Evolutionary conservation across 805 yeast genomes (phyloP).

Genomic region (Wilhelminamyces savonicus): DNA sequence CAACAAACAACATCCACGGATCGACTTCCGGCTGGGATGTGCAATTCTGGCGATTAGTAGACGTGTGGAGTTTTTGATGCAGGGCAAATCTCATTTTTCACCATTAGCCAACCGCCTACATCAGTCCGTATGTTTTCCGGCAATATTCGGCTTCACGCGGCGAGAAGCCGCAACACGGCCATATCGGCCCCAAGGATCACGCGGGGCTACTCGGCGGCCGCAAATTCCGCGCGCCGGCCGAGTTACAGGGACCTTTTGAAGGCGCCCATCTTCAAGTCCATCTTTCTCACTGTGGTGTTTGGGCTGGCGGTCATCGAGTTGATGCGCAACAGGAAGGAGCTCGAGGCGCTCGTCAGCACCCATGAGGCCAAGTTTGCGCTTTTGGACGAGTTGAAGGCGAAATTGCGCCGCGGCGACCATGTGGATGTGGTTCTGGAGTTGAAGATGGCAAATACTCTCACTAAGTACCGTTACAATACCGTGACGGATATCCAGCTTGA

Average conservation of each 20-base stretch:
- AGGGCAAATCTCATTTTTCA: too few relatives aligned
- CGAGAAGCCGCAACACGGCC: too few relatives aligned
- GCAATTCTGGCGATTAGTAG: too few relatives aligned
- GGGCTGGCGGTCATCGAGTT: constrained; percentile 44
- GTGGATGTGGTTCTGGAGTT: constrained; percentile 40
- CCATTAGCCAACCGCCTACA: too few relatives aligned
- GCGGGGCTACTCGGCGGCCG: too few relatives aligned
- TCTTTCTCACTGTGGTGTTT: constrained; percentile 30
- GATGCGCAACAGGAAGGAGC: constrained; percentile 37
- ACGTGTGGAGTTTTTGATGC: too few relatives aligned
- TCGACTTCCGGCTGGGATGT: too few relatives aligned
- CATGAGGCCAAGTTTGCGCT: constrained; percentile 30
- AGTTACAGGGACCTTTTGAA: constrained; percentile 21
- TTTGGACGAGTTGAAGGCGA: constrained; percentile 23
- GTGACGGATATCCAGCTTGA: constrained; percentile 34
- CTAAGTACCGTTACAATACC: constrained; percentile 27
- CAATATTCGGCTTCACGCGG: too few relatives aligned
- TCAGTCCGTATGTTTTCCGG: too few relatives aligned
- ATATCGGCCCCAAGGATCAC: too few relatives aligned
- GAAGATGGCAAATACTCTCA: constrained; percentile 35
- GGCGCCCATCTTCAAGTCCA: constrained; percentile 32
- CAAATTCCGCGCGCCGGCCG: too few relatives aligned
- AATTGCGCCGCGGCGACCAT: constrained; percentile 25
- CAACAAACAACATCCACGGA: too few relatives aligned
- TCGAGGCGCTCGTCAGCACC: constrained; percentile 35